Conservation (phyloP, 371 early-diverging fungal species). For the Neoconidiobolus thromboides region DNA sequence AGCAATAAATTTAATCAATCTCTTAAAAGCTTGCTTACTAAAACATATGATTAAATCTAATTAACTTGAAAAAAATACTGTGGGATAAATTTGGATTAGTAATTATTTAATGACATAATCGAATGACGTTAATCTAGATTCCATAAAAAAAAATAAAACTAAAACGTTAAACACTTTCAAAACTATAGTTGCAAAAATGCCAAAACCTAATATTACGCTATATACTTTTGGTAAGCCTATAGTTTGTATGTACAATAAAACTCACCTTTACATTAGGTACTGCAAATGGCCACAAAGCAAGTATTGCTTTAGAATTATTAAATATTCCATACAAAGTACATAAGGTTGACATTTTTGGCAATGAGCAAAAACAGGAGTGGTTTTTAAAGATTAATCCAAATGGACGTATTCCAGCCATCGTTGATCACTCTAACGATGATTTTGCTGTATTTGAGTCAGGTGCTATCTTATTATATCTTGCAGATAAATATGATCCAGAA, state of each 20-base stretch:
- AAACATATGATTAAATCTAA: too few relatives aligned
- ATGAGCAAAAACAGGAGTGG: slow-evolving; percentile 27
- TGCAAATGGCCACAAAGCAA: slow-evolving; percentile 14
- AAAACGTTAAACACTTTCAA: too few relatives aligned
- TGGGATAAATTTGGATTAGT: too few relatives aligned
- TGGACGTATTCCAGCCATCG: slow-evolving; percentile 22
- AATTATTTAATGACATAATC: too few relatives aligned
- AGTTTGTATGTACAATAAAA: not conserved
- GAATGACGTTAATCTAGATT: too few relatives aligned
- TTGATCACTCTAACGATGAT: slow-evolving; percentile 18
- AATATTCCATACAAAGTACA: slow-evolving; percentile 15
- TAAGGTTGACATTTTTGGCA: slow-evolving; percentile 12
- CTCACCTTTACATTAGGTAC: not conserved
- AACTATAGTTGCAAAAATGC: not conserved
- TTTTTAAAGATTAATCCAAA: slow-evolving; percentile 31
- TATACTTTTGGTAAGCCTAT: slow-evolving; percentile 2
- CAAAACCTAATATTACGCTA: slow-evolving; percentile 5
- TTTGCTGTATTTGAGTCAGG: slow-evolving; percentile 27
- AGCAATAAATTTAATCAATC: too few relatives aligned
- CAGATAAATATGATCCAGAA: slow-evolving; percentile 25
- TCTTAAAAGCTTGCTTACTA: too few relatives aligned
- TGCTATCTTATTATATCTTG: slow-evolving; percentile 29
- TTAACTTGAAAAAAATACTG: too few relatives aligned
- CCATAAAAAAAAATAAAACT: too few relatives aligned
- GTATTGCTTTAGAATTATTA: slow-evolving; percentile 21